A percentile compares a stretch with the other conserved stretches of the same genome.
These are phyloP conservation scores for Taphrina populina DNA, from an alignment of 1,139 yeast genomes.

Conservation along the genomic window DNA sequence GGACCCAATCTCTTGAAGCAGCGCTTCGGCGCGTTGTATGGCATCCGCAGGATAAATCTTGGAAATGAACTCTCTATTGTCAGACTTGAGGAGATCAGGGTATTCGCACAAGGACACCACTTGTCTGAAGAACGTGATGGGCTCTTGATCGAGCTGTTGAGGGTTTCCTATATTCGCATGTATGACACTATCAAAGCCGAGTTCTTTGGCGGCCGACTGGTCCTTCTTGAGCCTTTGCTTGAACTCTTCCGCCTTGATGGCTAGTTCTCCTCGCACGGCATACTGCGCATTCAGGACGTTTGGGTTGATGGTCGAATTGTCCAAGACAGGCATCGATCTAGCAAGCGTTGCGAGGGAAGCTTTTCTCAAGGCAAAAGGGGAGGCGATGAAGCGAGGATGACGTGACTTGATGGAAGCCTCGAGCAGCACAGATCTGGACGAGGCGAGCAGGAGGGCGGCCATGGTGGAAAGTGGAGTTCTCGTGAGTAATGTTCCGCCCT, in stretches of 20 bases:
- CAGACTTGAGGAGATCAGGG: slow-evolving; percentile 60
- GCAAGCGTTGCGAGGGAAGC: too few relatives aligned
- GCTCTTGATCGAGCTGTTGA: slow-evolving; percentile 90
- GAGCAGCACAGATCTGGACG: too few relatives aligned
- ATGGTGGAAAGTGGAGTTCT: too few relatives aligned
- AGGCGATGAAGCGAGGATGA: too few relatives aligned
- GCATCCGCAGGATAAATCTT: slow-evolving; percentile 67
- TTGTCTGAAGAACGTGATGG: slow-evolving; percentile 92
- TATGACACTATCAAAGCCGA: slow-evolving; percentile 76
- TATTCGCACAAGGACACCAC: slow-evolving; percentile 81
- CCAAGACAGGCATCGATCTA: slow-evolving; percentile 40
- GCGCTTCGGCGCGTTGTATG: slow-evolving; percentile 60
- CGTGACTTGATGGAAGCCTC: too few relatives aligned
- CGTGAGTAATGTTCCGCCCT: too few relatives aligned
- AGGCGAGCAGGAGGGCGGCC: too few relatives aligned
- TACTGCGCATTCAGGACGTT: slow-evolving; percentile 80
- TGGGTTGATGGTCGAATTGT: slow-evolving; percentile 61
- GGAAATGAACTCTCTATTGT: slow-evolving; percentile 41
- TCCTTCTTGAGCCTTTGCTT: slow-evolving; percentile 52
- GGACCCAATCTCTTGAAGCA: slow-evolving; percentile 68
- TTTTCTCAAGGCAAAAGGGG: too few relatives aligned
- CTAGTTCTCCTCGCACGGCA: slow-evolving; percentile 92
- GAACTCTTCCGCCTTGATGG: slow-evolving; percentile 88
- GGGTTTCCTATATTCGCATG: slow-evolving; percentile 96
- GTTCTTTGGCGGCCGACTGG: slow-evolving; percentile 52